Evolutionary conservation across 2,329 filamentous ascomycete species (phyloP), one percentile per base, ranked within the genome.

Genomic region (Exophiala mesophila): DNA sequence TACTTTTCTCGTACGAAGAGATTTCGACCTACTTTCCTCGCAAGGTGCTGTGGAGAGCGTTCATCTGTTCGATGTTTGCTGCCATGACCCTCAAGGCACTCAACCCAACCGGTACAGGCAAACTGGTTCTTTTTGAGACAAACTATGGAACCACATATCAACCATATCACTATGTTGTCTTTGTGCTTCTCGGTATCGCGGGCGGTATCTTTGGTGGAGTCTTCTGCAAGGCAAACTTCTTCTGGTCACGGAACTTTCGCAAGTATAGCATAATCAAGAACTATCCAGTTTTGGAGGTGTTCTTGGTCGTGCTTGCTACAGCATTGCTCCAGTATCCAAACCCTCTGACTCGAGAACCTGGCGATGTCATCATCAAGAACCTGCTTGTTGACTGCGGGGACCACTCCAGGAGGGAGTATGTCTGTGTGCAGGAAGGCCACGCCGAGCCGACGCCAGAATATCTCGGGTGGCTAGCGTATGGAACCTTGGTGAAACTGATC

Each of bases 1-100:
- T 80, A 0, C 61, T 80, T 3, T 81, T 81, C 57, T 73, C 70
- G 32, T 79, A 78, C 42, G 73, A 76, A 60, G 77, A 80, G 60
- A 77, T 80, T 47, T 72, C 68, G 48, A 79, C 75, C 0, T 78
- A 78, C 45, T 80, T 80, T 39, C 76, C 76, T 0, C 63, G 73
- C 2, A 76, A 73, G 48, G 72, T 75, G n/a, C 65, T 81, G 3
- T 80, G 74, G 75, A 63, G 71, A 34, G 72, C 76, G 0, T 80
- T 80, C 49, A 63, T 80, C 16, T 80, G 76, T 58, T 77, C 73
- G 1, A 59, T 79, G 3, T 65, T 67, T 29, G 76, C 76, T 1
- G 76, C 76, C 0, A 69, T 78, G 34, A 66, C 74, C 3, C 62
- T 80, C 16, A 76, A 73, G 53, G 68, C 69, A 2, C 63, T 80